Conservation (phyloP, 2,329 filamentous ascomycete genomes). For the Hortaea sp. region DNA sequence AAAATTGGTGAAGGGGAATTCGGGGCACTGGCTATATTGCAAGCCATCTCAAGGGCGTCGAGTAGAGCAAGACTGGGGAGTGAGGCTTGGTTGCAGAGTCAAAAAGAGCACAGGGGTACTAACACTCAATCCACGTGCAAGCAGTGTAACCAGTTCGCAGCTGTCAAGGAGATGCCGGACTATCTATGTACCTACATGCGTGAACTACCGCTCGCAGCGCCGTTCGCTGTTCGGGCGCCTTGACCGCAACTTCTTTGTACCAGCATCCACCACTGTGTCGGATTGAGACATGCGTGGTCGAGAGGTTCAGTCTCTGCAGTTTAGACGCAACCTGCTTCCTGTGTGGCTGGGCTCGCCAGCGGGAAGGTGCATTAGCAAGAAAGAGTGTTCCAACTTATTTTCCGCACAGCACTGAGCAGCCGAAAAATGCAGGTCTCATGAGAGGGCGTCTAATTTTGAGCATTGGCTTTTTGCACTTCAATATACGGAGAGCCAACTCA, state of each 20-base stretch:
- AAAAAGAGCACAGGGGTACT: too few relatives aligned
- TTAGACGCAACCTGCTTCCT: neutral
- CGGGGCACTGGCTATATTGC: conserved; percentile 5
- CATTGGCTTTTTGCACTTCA: too few relatives aligned
- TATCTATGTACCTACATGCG: neutral
- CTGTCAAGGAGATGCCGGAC: neutral
- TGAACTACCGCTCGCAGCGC: conserved; percentile 3
- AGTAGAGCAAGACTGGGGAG: too few relatives aligned
- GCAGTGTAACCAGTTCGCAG: conserved; percentile 2
- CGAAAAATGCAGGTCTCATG: too few relatives aligned
- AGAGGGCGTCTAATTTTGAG: too few relatives aligned
- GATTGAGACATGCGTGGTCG: conserved; percentile 4
- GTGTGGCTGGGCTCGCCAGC: neutral
- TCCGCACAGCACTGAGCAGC: too few relatives aligned
- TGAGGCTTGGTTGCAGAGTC: too few relatives aligned
- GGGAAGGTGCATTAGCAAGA: neutral
- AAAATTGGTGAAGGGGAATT: neutral
- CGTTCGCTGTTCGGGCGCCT: conserved; percentile 7
- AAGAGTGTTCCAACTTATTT: too few relatives aligned
- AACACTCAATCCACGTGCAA: neutral
- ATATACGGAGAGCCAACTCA: too few relatives aligned
- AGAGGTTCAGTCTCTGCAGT: neutral
- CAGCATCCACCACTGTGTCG: conserved; percentile 1
- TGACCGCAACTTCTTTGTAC: conserved; percentile 6
- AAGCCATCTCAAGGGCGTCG: conserved; percentile 4